Base-by-base conservation (phyloP, 2,329 filamentous ascomycete genomes). In the Microsporum canis region DNA sequence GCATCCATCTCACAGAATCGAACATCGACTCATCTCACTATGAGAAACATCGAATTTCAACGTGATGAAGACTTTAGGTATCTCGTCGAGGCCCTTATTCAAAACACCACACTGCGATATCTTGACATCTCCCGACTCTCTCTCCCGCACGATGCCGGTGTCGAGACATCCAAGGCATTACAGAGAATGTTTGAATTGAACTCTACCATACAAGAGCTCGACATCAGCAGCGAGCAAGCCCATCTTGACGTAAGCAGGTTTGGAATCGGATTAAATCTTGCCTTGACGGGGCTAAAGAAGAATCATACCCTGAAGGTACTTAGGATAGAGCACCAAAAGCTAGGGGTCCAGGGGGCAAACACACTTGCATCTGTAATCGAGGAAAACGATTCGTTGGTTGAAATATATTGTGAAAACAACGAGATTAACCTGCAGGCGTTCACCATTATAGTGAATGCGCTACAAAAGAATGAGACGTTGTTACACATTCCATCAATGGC, bases 321-420 rank as follows among this genome's bases (percentile, higher is more conserved):
- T 61, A 79, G 81, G 60, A 85, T 89, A 59, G 84, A 87, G 70
- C 77, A 86, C 69, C 86, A 89, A 72, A 85, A 83, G 64, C 78
- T 89, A 5, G 86, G 86, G 3, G 71, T 88, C 27, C 84, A 86
- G 71, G 86, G 86, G 36, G 86, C 86, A 3, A 87, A 82, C 67
- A 87, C 85, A 0, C 76, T 89, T 39, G 83, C 86, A 1, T 85
- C 86, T 17, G 85, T 89, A 14, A 74, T 89, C 39, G 83, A 86
- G 67, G 78, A 78, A 63, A 89, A 89, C 67, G 77, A 72, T 1
- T 82, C 80, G 0, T 73, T 89, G 3, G 78, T 80, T 31, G 83
- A 88, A 68, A 77, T 89, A 4, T 79, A 88, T 66, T 89, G 86
- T 70, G 85, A 87, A 64, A 84, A 87, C 70, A 89, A 89, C 68